Percentiles rank a stretch among this genome's conserved stretches.
Evolutionary conservation across 1,284 basidiomycete genomes (phyloP).

Genomic region (Porogramme epimiltina): DNA sequence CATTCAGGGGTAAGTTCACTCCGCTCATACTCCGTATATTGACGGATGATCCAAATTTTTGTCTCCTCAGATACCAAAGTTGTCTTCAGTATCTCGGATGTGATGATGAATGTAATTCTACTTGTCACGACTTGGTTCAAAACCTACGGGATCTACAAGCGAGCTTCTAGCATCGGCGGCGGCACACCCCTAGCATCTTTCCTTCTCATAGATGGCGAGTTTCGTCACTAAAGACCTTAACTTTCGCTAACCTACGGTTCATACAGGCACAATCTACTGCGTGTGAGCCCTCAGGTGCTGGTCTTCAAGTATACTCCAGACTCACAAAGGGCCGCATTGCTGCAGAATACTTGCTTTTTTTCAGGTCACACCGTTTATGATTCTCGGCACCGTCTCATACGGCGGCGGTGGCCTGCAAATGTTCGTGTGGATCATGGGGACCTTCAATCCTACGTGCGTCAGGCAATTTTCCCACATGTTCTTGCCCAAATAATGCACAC

Average conservation of each 20-base stretch:
- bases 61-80: neutral
- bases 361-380: neutral
- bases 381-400: neutral
- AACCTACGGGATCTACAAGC: slow-evolving; percentile 1
- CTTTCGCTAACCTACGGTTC: too few species aligned
- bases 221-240: too few species aligned
- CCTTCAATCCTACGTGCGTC: neutral
- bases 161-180: neutral
- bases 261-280: neutral
- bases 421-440: neutral
- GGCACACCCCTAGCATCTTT: neutral
- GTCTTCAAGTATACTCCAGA: too few species aligned
- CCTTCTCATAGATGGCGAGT: slow-evolving; percentile 5
- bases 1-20: too few species aligned
- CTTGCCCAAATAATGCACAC: neutral
- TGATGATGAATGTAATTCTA: neutral
- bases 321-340: too few species aligned
- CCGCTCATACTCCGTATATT: neutral
- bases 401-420: neutral
- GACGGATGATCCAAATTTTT: neutral
- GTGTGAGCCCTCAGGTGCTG: neutral
- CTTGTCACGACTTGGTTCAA: slow-evolving; percentile 9
- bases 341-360: neutral
- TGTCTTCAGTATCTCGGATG: neutral
- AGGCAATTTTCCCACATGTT: too few species aligned